Evolutionary conservation across 805 yeast species (phyloP).

Genomic region (Candida gorgasii): DNA sequence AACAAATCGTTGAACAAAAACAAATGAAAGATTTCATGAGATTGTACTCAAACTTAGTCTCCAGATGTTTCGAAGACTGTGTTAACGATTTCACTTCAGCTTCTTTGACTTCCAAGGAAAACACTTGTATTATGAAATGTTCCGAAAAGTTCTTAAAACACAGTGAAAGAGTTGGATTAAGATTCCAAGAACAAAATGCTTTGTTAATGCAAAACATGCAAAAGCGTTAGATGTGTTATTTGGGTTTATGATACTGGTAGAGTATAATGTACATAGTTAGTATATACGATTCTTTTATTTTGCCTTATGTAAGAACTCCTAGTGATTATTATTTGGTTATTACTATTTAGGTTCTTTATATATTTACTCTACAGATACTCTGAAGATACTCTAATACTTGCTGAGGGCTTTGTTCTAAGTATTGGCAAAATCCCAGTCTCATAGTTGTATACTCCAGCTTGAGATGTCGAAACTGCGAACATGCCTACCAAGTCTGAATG

Average conservation of each 20-base stretch:
- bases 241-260: neutral
- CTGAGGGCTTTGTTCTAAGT: too few relatives aligned
- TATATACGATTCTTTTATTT: constrained; percentile 5
- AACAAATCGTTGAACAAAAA: constrained; percentile 91
- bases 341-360: too few relatives aligned
- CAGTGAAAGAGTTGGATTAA: constrained; percentile 96
- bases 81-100: constrained; percentile 97
- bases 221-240: constrained; percentile 18
- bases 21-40: constrained; percentile 99
- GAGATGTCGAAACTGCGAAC: constrained; percentile 1
- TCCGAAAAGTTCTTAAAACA: constrained; percentile 97
- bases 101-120: constrained; percentile 81
- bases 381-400: too few relatives aligned
- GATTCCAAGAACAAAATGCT: constrained; percentile 97
- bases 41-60: constrained; percentile 89
- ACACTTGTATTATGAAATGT: constrained; percentile 83
- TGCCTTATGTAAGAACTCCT: neutral
- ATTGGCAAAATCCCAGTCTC: too few relatives aligned
- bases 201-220: constrained; percentile 70
- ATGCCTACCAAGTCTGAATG: constrained; percentile 10
- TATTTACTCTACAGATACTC: too few relatives aligned
- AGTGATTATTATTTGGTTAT: neutral
- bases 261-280: constrained; percentile 8
- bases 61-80: constrained; percentile 96
- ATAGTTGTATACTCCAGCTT: too few relatives aligned